Evolutionary conservation across 78 protist genomes (phyloP).

Genomic region (Dictyostelium intermedium): DNA sequence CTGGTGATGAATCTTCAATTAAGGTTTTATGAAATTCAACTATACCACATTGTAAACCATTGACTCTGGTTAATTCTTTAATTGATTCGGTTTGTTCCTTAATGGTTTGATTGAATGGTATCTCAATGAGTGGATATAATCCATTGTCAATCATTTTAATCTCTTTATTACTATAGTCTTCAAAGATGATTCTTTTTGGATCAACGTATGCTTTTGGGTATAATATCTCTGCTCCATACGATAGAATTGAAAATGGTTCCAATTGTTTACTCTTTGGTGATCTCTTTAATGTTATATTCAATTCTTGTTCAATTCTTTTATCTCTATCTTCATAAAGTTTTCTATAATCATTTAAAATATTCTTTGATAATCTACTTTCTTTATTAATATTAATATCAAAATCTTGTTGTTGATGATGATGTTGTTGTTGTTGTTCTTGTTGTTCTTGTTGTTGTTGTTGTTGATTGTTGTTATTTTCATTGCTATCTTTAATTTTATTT

Average conservation of each 20-base stretch:
- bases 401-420: no score
- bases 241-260: not conserved
- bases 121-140: not conserved
- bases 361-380: no score
- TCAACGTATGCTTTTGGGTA: not conserved
- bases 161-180: not conserved
- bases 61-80: not conserved
- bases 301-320: not conserved
- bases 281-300: not conserved
- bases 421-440: no score
- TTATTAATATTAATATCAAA: no score
- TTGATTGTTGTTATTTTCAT: no score
- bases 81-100: not conserved
- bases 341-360: not conserved
- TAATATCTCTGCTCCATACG: not conserved
- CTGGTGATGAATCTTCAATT: not conserved
- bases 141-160: not conserved
- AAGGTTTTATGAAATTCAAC: not conserved
- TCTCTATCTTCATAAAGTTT: not conserved
- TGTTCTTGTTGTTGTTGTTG: no score
- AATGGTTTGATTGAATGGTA: not conserved
- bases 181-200: not conserved
- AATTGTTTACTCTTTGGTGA: not conserved
- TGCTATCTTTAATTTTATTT: no score
- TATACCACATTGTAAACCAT: not conserved